Evolutionary conservation across 164 flowering plant species (phyloP).

Genomic region (Stephania cephalantha): DNA sequence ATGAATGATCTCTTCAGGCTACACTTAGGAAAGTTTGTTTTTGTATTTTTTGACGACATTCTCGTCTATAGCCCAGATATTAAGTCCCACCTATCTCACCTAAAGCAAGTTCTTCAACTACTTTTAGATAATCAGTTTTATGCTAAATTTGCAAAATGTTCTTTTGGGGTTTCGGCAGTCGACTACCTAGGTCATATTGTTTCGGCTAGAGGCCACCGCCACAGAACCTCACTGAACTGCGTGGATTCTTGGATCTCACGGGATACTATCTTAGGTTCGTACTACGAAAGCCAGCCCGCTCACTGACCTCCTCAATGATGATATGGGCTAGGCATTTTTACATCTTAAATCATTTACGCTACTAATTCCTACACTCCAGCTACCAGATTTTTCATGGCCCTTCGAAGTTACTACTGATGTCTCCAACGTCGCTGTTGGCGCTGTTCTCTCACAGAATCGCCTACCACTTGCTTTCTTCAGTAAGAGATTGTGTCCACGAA

Average conservation of each 20-base stretch:
- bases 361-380: too few relatives aligned
- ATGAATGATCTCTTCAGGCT: neutral
- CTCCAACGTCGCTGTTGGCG: too few relatives aligned
- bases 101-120: neutral
- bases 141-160: neutral
- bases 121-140: neutral
- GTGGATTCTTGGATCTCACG: neutral
- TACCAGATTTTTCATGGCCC: too few relatives aligned
- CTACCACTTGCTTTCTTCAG: too few relatives aligned
- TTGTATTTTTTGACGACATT: neutral
- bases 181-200: slow-evolving; percentile 3
- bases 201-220: neutral
- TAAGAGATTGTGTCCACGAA: too few relatives aligned
- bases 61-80: neutral
- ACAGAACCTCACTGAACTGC: neutral
- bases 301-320: neutral
- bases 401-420: too few relatives aligned
- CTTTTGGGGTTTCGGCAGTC: neutral
- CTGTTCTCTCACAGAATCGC: too few relatives aligned
- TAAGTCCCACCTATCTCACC: neutral
- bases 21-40: neutral
- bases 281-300: neutral
- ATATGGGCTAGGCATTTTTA: too few relatives aligned
- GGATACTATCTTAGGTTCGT: neutral
- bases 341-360: too few relatives aligned